Conservation (phyloP, 108 stramenopile genomes). For the Pseudonitzschia multiseries region DNA sequence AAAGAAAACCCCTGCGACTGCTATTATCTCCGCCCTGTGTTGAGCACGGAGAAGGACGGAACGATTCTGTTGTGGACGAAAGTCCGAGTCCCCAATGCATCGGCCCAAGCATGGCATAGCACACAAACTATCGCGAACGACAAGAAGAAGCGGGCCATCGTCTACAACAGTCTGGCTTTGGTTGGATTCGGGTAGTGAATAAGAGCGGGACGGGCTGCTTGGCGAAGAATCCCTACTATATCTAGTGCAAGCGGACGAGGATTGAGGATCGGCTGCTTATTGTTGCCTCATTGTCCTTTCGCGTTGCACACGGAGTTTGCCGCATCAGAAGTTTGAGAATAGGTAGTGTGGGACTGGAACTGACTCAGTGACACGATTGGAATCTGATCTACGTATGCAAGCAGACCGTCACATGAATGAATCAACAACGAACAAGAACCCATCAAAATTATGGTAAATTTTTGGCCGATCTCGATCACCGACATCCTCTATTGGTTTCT, state of each 20-base stretch:
- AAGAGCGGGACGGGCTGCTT: too few relatives aligned
- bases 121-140: neutral
- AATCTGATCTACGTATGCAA: neutral
- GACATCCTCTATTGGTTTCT: too few relatives aligned
- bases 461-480: too few relatives aligned
- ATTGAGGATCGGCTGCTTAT: too few relatives aligned
- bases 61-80: neutral
- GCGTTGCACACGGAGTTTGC: too few relatives aligned
- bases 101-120: neutral
- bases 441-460: neutral
- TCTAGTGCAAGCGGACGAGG: too few relatives aligned
- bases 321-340: neutral
- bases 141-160: neutral
- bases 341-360: neutral
- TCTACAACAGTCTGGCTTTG: neutral
- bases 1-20: conserved; percentile 6
- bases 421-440: neutral
- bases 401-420: neutral
- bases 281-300: too few relatives aligned
- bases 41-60: conserved; percentile 8
- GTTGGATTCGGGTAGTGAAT: neutral
- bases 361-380: conserved; percentile 1
- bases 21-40: conserved; percentile 31
- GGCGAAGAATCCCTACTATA: too few relatives aligned
- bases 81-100: conserved; percentile 54